phyloP scores from a whole-genome alignment of 805 yeast genomes.

The Kodamaea sagamina region DNA sequence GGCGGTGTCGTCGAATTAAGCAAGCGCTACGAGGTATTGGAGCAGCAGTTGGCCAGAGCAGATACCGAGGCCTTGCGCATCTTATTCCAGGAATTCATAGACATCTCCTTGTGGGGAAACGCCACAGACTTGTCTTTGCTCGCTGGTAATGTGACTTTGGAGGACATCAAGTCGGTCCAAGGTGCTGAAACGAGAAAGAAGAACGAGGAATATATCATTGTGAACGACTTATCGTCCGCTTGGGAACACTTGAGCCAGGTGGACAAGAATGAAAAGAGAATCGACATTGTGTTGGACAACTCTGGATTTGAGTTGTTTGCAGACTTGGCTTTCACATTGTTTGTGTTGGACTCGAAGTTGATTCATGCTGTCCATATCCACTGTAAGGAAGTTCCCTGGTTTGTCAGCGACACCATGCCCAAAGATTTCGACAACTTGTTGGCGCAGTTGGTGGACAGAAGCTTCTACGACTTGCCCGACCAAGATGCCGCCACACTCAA shows the following conservation, averaged over 20 bases:
- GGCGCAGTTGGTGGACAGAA: slow-evolving; percentile 52
- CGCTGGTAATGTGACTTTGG: slow-evolving; percentile 78
- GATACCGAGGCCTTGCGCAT: slow-evolving; percentile 49
- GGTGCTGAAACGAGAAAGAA: slow-evolving; percentile 84
- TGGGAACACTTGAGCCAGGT: slow-evolving; percentile 52
- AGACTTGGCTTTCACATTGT: slow-evolving; percentile 66
- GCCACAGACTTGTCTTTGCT: slow-evolving; percentile 92
- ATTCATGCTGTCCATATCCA: slow-evolving; percentile 70
- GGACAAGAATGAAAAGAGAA: slow-evolving; percentile 41
- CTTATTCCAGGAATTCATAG: slow-evolving; percentile 79
- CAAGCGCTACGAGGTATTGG: slow-evolving; percentile 49
- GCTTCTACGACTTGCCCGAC: slow-evolving; percentile 49
- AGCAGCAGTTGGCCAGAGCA: slow-evolving; percentile 23
- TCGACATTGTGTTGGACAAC: slow-evolving; percentile 87
- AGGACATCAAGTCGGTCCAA: slow-evolving; percentile 88
- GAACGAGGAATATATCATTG: slow-evolving; percentile 75
- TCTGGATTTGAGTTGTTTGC: slow-evolving; percentile 94
- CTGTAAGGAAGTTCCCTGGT: slow-evolving; percentile 93
- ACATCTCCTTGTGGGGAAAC: slow-evolving; percentile 95
- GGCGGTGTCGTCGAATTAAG: slow-evolving; percentile 83
- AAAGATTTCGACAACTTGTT: slow-evolving; percentile 69
- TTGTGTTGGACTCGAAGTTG: slow-evolving; percentile 63
- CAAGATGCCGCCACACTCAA: slow-evolving; percentile 25
- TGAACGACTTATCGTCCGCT: slow-evolving; percentile 69
- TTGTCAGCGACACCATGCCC: slow-evolving; percentile 93